These are phyloP conservation scores for Wickerhamomyces silvicola DNA, from an alignment of 805 yeast genomes.

Conservation along the genomic window DNA sequence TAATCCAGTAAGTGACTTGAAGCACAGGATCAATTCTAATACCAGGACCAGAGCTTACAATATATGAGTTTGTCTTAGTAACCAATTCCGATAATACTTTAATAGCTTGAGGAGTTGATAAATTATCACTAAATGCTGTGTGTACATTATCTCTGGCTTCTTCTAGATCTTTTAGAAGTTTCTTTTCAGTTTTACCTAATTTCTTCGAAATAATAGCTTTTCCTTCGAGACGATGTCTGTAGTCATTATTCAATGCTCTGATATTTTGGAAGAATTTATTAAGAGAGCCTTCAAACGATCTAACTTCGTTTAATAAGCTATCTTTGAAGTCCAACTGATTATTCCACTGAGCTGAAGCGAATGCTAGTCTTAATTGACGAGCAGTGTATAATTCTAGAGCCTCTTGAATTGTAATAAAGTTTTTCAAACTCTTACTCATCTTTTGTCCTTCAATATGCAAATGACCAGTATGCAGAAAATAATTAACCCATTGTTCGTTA, in stretches of 20 bases:
- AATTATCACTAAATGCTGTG: constrained; percentile 80
- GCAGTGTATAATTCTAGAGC: constrained; percentile 67
- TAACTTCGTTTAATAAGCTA: constrained; percentile 68
- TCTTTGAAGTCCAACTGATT: constrained; percentile 89
- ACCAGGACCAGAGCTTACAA: constrained; percentile 44
- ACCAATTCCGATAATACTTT: constrained; percentile 62
- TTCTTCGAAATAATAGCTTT: constrained; percentile 59
- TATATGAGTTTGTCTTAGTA: constrained; percentile 65
- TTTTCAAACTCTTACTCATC: constrained; percentile 92
- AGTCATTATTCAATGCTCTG: constrained; percentile 73
- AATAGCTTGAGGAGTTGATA: constrained; percentile 72
- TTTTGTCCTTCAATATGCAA: constrained; percentile 97
- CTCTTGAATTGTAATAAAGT: constrained; percentile 90
- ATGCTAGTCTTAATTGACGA: constrained; percentile 84
- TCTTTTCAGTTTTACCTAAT: constrained; percentile 46
- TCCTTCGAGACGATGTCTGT: constrained; percentile 40
- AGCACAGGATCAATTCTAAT: constrained; percentile 59
- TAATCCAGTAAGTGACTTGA: constrained; percentile 61
- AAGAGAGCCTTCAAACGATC: constrained; percentile 63
- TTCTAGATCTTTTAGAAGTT: constrained; percentile 43
- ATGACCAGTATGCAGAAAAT: constrained; percentile 95
- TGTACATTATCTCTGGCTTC: constrained; percentile 56
- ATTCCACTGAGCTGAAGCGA: constrained; percentile 91
- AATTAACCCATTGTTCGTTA: constrained; percentile 92
- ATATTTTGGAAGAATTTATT: constrained; percentile 81